phyloP scores from a whole-genome alignment of 768 basidiomycete species.

The Suillus spraguei region DNA sequence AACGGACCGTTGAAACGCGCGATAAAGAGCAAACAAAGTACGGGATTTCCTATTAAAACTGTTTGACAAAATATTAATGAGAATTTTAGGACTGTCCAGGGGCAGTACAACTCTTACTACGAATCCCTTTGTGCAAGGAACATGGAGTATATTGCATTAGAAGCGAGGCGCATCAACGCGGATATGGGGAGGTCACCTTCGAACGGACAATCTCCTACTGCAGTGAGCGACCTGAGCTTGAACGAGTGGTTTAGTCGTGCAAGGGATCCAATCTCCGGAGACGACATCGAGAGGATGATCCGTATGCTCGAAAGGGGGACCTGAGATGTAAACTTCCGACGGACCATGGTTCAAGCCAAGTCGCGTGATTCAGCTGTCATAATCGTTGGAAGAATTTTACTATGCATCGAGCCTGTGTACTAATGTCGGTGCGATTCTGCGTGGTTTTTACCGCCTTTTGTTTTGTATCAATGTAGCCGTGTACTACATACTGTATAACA shows the following conservation, averaged over 20 bases:
- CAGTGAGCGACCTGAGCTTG: constrained; percentile 4
- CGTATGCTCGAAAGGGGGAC: neutral
- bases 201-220: constrained; percentile 1
- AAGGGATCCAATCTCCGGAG: constrained; percentile 1
- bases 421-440: neutral
- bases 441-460: neutral
- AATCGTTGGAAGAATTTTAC: neutral
- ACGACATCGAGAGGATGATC: constrained; percentile 7
- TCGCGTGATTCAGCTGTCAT: neutral
- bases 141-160: neutral
- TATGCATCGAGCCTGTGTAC: neutral
- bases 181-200: neutral
- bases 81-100: neutral
- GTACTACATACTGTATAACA: neutral
- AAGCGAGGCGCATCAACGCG: neutral
- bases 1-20: constrained; percentile 1
- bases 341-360: neutral
- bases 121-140: neutral
- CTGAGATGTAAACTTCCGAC: neutral
- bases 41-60: neutral
- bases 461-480: neutral
- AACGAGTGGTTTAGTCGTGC: constrained; percentile 2
- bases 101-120: neutral
- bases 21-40: neutral
- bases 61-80: neutral